A percentile compares a stretch with the other conserved stretches of the same genome.
These are phyloP conservation scores for Climacium dendroides DNA, from an alignment of 225 moss, liverwort and hornwort genomes.

Conservation along the genomic window DNA sequence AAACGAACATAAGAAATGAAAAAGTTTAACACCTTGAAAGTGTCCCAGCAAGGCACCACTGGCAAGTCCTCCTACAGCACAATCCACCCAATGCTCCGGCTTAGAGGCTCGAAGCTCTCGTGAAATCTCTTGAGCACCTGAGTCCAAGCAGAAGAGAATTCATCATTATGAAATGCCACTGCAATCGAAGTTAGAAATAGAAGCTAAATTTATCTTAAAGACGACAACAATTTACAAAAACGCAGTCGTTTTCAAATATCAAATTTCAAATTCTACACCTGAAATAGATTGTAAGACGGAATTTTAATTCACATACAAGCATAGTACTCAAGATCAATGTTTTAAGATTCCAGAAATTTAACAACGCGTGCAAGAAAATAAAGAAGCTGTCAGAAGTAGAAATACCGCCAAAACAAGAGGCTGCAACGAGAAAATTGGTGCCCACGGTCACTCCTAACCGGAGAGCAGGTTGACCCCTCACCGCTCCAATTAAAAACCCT, in stretches of 20 bases:
- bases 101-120: slow-evolving; percentile 87
- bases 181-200: neutral
- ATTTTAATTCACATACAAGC: neutral
- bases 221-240: neutral
- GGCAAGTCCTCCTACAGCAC: slow-evolving; percentile 61
- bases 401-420: slow-evolving; percentile 61
- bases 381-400: neutral
- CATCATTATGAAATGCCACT: neutral
- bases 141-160: neutral
- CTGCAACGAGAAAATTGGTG: slow-evolving; percentile 62
- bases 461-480: slow-evolving; percentile 37
- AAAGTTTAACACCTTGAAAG: slow-evolving; percentile 40
- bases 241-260: neutral
- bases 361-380: neutral
- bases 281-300: neutral
- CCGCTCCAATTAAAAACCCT: slow-evolving; percentile 50
- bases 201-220: neutral
- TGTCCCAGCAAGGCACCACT: slow-evolving; percentile 78
- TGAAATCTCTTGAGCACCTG: slow-evolving; percentile 78
- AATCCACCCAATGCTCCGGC: slow-evolving; percentile 67
- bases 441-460: slow-evolving; percentile 49
- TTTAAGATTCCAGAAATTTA: neutral
- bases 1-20: neutral
- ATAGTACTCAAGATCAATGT: neutral
- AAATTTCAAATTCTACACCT: neutral